Evolutionary conservation across 2,329 filamentous ascomycete species (phyloP), one percentile per base, ranked within the genome.

Genomic region (Colletotrichum filicis): DNA sequence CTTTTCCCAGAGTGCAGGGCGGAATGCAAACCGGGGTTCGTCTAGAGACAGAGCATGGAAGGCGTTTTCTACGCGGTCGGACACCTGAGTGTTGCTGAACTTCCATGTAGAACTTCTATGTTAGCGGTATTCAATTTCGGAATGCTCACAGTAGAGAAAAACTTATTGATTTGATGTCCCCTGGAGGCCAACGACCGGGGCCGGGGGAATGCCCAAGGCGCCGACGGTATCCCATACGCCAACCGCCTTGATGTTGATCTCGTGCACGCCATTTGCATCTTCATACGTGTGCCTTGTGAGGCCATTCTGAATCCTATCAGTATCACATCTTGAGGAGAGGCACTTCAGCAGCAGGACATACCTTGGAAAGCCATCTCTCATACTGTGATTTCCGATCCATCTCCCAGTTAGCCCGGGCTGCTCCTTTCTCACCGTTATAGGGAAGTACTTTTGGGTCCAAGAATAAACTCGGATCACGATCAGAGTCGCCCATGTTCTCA

Each of bases 41-140:
- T 91, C 89, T 1, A 91, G 79, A 1, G 88, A 88, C 14, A 91
- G 82, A 0, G 89, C 89, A 32, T 91, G 89, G 76, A 91, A 91
- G 0, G 87, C 89, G 77, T 90, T 84, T 75, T 89, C 85, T 35
- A 91, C 86, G 14, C 83, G 83, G 66, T 85, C 82, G 0, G 87
- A 89, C 42, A 90, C 78, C 52, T 81, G 84, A 2, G 88, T 90
- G 75, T 90, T 87, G 76, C 86, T 86, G 79, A 89, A 89, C 72
- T 85, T 84, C 71, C 83, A 88, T 12, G 59, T 64, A 16, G 12
- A 49, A 5, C 8, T 16, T 56, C 6, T 9, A 46, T n/a, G 57
- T 68, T 30, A 62, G 19, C 11, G 7, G 19, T n/a, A 11, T 26
- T 6, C 83, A 56, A 35, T 35, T 12, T 35, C 12, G 82, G 80